Percentiles rank a stretch among this genome's conserved stretches.
Evolutionary conservation across 129 eudicot species (phyloP).

Genomic region (Flaveria brownii): DNA sequence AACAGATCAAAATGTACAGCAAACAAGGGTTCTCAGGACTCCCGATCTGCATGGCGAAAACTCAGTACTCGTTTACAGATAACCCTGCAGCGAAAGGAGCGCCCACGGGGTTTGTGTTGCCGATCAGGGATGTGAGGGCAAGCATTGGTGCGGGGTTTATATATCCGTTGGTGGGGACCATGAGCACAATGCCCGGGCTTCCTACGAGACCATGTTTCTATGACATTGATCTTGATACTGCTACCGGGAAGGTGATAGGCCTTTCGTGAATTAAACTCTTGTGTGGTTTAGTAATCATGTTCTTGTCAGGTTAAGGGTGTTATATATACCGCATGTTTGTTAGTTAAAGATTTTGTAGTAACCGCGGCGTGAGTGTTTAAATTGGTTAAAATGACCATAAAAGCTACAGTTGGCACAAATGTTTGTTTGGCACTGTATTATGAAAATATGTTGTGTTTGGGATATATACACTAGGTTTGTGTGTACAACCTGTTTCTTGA

Average conservation of each 20-base stretch:
- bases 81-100: constrained; percentile 85
- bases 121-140: constrained; percentile 89
- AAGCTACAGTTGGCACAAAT: background rate
- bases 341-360: background rate
- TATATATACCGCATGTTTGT: background rate
- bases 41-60: constrained; percentile 99
- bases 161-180: constrained; percentile 92
- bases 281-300: background rate
- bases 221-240: constrained; percentile 88
- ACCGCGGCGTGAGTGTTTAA: background rate
- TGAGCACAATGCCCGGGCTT: constrained; percentile 99
- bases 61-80: constrained; percentile 92
- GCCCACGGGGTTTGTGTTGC: constrained; percentile 80
- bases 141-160: constrained; percentile 99
- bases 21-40: constrained; percentile 83
- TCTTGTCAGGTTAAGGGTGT: background rate
- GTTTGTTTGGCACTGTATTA: background rate
- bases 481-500: too few species aligned
- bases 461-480: too few species aligned
- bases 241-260: constrained; percentile 79
- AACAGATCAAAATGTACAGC: constrained; percentile 89
- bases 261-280: constrained; percentile 56
- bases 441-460: background rate
- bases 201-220: constrained; percentile 98
- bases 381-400: background rate